Evolutionary conservation across 73 alveolate genomes (phyloP).

Genomic region (Blepharisma stoltei): DNA sequence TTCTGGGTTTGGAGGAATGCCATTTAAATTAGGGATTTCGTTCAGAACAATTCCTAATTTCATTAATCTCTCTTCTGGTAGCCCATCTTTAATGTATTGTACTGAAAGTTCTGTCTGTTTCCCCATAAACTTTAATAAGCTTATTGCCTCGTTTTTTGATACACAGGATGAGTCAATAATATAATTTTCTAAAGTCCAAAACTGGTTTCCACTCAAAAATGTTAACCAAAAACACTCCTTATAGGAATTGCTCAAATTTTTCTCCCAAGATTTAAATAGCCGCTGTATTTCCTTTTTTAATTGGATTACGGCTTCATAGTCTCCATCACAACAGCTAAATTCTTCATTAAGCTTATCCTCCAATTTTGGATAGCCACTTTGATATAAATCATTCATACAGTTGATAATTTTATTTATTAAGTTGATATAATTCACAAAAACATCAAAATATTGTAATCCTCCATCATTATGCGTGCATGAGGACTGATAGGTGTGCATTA

Average conservation of each 20-base stretch:
- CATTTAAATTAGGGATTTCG: too few relatives aligned
- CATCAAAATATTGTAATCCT: background rate
- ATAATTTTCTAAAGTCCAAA: slow-evolving; percentile 20
- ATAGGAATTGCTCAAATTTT: background rate
- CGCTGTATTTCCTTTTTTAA: background rate
- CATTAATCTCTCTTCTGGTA: too few relatives aligned
- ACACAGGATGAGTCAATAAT: background rate
- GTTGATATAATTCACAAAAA: background rate
- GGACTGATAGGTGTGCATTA: too few relatives aligned
- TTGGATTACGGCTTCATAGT: background rate
- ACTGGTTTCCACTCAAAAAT: background rate
- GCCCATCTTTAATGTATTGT: too few relatives aligned
- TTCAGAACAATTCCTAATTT: too few relatives aligned
- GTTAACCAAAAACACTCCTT: background rate
- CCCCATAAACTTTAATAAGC: background rate
- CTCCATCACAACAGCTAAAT: background rate
- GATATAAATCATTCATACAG: background rate
- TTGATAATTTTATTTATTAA: background rate
- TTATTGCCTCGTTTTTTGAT: background rate
- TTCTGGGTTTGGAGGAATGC: too few relatives aligned
- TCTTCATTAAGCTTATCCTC: too few relatives aligned
- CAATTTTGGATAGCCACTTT: slow-evolving; percentile 6
- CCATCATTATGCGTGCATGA: background rate
- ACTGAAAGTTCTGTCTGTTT: background rate
- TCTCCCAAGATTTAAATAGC: background rate